Evolutionary conservation across 2,329 filamentous ascomycete genomes (phyloP).

Genomic region (Botrytis sinoallii): DNA sequence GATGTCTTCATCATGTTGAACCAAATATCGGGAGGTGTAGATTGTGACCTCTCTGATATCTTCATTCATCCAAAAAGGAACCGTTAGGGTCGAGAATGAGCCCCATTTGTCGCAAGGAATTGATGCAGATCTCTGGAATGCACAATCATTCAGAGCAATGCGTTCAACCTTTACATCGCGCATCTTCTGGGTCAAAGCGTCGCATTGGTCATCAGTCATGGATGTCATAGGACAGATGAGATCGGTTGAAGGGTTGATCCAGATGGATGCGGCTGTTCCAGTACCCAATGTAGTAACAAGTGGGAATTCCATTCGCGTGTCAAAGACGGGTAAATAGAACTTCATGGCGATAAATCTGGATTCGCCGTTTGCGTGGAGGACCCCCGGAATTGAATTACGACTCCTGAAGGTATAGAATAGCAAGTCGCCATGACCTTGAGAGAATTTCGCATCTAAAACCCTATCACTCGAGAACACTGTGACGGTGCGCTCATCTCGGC

Average conservation of each 20-base stretch:
- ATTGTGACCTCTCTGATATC: neutral
- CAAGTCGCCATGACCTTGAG: neutral
- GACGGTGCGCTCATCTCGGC: neutral
- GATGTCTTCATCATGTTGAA: neutral
- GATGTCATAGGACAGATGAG: neutral
- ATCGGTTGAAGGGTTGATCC: neutral
- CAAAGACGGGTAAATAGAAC: neutral
- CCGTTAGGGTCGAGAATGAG: no score
- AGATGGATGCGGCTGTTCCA: neutral
- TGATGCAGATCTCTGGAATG: neutral
- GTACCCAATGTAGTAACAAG: neutral
- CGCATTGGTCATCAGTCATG: neutral
- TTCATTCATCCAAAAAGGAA: neutral
- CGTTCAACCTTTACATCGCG: neutral
- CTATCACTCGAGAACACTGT: neutral
- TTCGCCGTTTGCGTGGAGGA: neutral
- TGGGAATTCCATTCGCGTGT: neutral
- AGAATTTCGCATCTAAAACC: neutral
- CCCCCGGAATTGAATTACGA: neutral
- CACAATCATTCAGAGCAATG: neutral
- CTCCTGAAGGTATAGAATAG: neutral
- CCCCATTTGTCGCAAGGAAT: neutral
- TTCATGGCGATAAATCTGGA: neutral
- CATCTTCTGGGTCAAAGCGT: neutral
- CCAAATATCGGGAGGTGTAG: neutral